These are phyloP conservation scores for Neurospora cerealis DNA, from an alignment of 495 filamentous ascomycete genomes.

Conservation along the genomic window DNA sequence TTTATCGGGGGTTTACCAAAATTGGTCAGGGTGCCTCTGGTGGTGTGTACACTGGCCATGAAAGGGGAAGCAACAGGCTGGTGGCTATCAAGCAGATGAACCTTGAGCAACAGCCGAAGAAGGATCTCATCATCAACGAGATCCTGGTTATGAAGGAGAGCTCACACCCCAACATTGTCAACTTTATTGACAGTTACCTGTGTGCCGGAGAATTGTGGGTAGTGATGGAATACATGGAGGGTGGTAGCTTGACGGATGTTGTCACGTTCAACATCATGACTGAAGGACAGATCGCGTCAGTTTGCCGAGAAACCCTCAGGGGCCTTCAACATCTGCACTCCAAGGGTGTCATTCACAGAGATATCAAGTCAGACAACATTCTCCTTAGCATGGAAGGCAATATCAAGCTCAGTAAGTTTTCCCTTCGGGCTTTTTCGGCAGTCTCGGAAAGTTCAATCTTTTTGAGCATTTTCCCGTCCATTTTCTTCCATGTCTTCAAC, in stretches of 20 bases:
- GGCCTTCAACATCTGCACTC: conserved; percentile 94
- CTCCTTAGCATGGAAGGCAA: conserved; percentile 89
- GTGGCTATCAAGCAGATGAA: conserved; percentile 99
- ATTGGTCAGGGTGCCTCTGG: conserved; percentile 97
- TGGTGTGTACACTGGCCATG: conserved; percentile 88
- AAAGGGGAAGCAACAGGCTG: conserved; percentile 68
- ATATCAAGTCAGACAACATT: conserved; percentile 99
- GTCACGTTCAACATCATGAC: conserved; percentile 99
- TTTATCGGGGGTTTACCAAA: conserved; percentile 83
- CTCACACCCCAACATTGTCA: conserved; percentile 96
- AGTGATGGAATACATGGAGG: conserved; percentile 99
- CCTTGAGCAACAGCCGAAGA: conserved; percentile 94
- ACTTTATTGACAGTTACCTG: conserved; percentile 94
- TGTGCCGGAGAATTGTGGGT: conserved; percentile 90
- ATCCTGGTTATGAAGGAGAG: conserved; percentile 99
- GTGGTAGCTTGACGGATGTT: conserved; percentile 92
- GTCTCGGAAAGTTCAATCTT: conserved; percentile 2
- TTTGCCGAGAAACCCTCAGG: conserved; percentile 86
- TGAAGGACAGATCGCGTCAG: conserved; percentile 90
- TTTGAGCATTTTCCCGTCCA: neutral
- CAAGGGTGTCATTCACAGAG: conserved; percentile 94
- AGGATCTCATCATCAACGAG: conserved; percentile 97
- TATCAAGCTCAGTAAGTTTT: conserved; percentile 86
- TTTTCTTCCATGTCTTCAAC: neutral
- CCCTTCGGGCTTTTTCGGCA: neutral